Base-by-base conservation (phyloP, 257 asterid species). In the Solanum rostratum region DNA sequence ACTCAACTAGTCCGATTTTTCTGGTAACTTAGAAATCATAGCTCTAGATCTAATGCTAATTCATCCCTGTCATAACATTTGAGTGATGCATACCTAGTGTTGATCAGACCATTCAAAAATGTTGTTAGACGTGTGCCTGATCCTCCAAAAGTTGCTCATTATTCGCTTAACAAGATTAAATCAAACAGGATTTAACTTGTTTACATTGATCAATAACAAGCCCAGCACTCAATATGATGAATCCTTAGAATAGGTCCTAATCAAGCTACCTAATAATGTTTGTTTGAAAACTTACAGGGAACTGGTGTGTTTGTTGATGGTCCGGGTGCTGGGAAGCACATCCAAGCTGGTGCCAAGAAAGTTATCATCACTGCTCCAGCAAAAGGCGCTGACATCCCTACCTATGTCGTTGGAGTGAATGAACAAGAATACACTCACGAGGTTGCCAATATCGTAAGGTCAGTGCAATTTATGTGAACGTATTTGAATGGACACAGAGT, bases 331-430 rank as follows among this genome's bases (percentile, higher is more conserved):
- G 98, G 99, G 59, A 94, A 96, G 90, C 99, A 96, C 88, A 91
- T 96, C 92, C 98, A 94, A 90, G 99, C 98, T 8, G 99, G 99
- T 68, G 99, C 98, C 30, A 93, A 94, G 95, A 96, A 96, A 91
- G 99, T 96, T 60, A 89, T 96, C 73, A 96, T 96, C 84, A 96
- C 99, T 46, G 98, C 99, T 57, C 99, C 99, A 11, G 98, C 99
- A 3, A 96, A 96, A 84, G 99, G 98, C 30, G 97, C 97, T 65
- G 98, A 96, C 41, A 96, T 96, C 62, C 99, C 98, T 5, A 96
- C 98, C 70, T 96, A 94, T 24, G 99, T 94, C 29, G 90, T 94
- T 24, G 99, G 99, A 19, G 99, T 94, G 29, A 96, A 96, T 46
- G 98, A 94, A 80, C 87, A 94, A 73, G 99, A 93, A 59, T 96